Conservation (phyloP, 495 filamentous ascomycete genomes). For the Hyaloscypha finlandica region DNA sequence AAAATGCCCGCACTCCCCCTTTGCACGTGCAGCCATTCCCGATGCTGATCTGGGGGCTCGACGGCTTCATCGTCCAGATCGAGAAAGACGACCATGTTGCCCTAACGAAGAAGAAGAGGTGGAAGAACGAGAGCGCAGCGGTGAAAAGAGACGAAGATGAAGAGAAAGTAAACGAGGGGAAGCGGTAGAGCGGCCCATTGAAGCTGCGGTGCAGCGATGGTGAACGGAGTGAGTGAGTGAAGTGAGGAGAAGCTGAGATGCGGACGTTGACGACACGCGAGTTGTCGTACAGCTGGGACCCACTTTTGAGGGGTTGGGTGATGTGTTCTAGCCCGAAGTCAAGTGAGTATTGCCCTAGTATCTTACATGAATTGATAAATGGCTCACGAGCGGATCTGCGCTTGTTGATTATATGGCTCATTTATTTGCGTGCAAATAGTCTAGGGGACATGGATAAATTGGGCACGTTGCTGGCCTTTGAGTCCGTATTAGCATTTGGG, state of each 20-base stretch:
- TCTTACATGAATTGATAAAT: not conserved
- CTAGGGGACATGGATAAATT: not conserved
- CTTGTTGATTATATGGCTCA: not conserved
- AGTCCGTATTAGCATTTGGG: not conserved
- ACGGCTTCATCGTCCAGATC: constrained; percentile 58
- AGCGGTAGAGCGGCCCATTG: constrained; percentile 28
- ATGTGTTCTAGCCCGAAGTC: not conserved
- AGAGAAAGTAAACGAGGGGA: constrained; percentile 26
- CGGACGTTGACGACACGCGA: not conserved
- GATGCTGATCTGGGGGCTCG: constrained; percentile 32
- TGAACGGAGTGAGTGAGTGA: constrained; percentile 12
- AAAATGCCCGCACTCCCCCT: constrained; percentile 21
- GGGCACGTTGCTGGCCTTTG: not conserved
- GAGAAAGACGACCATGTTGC: constrained; percentile 63
- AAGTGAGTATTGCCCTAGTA: not conserved
- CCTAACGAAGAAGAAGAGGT: not conserved
- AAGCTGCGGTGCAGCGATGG: constrained; percentile 29
- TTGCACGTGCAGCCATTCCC: constrained; percentile 6
- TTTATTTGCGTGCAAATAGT: not conserved
- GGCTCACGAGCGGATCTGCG: not conserved
- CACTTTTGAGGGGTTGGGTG: constrained; percentile 13
- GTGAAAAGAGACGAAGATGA: constrained; percentile 9
- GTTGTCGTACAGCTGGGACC: constrained; percentile 6
- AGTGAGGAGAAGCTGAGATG: constrained; percentile 2
- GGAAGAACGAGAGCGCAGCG: not conserved